Percentiles rank a stretch among this genome's conserved stretches.
Conservation (phyloP, 2,329 filamentous ascomycete genomes). For the Cercospora nicotianae region DNA sequence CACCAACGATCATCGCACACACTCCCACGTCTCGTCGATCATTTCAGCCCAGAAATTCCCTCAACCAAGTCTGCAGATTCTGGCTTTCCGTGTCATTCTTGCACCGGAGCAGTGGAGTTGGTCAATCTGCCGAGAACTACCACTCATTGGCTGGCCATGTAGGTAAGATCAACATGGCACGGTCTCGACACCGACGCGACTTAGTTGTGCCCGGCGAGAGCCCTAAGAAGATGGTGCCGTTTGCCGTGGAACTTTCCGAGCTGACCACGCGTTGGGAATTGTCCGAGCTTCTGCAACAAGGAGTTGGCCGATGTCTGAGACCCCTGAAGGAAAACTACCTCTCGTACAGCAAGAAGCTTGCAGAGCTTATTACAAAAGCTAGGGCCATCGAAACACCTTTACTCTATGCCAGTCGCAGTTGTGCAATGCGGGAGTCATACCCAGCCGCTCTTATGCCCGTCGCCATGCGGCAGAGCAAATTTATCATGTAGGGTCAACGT, state of each 20-base stretch:
- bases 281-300: constrained; percentile 62
- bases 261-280: constrained; percentile 51
- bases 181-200: background rate
- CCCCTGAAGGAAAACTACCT: constrained; percentile 35
- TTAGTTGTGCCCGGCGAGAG: constrained; percentile 31
- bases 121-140: background rate
- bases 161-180: background rate
- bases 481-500: constrained; percentile 53
- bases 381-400: background rate
- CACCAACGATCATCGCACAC: background rate
- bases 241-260: constrained; percentile 59
- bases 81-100: background rate
- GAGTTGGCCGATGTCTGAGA: constrained; percentile 61
- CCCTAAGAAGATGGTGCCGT: constrained; percentile 54
- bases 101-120: background rate
- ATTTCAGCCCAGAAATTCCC: background rate
- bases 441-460: constrained; percentile 43
- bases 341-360: constrained; percentile 1
- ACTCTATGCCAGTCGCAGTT: constrained; percentile 26
- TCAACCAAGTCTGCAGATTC: background rate
- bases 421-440: background rate
- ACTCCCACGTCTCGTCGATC: background rate
- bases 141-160: background rate
- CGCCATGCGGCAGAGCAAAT: constrained; percentile 48
- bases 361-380: constrained; percentile 39